Base-by-base conservation (phyloP, 805 yeast genomes). In the Saccharomycopsis fibuligera region DNA sequence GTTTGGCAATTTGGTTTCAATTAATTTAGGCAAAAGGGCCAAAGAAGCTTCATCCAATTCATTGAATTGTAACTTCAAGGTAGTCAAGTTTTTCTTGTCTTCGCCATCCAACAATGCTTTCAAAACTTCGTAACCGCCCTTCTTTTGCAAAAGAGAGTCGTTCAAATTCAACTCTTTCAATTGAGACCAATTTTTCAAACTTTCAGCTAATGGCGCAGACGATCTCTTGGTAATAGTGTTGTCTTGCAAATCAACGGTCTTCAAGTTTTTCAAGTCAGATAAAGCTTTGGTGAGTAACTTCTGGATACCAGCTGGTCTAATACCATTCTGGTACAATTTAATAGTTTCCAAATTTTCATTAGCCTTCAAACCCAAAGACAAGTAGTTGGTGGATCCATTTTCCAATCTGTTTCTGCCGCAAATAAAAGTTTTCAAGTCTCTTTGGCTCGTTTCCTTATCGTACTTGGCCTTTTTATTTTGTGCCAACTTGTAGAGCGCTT, bases 341-440 rank as follows among this genome's bases (percentile, higher is more conserved):
- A 90, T 79, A 51, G 73, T 78, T 64, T 85, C 78, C 61, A 90
- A 72, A 46, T 80, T 77, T 38, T 76, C 73, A 65, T 93, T 96
- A 46, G 83, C 82, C 62, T 84, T 83, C 57, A 93, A 75, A 52
- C 95, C 96, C 49, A 86, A 72, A 8, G 97, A 79, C 68, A 95
- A 76, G 56, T 85, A 83, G 58, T 81, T 80, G 65, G 88, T 78
- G 4, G 97, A 89, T 2, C 98, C 99, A 64, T 89, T 89, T 65
- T 93, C 99, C 56, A 93, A 76, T 67, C 99, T 84, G 68, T 93
- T 93, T 68, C 99, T 79, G 55, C 99, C 99, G 68, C 99, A 93
- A 60, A 93, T 78, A 57, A 93, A 91, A 1, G 97, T 87, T 59
- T 83, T 81, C 61, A 89, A 75, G 47, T 76, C 68, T 21, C 75